These are phyloP conservation scores for Arabidopsis arenosa DNA, from an alignment of 345 rosid species.

Conservation along the genomic window DNA sequence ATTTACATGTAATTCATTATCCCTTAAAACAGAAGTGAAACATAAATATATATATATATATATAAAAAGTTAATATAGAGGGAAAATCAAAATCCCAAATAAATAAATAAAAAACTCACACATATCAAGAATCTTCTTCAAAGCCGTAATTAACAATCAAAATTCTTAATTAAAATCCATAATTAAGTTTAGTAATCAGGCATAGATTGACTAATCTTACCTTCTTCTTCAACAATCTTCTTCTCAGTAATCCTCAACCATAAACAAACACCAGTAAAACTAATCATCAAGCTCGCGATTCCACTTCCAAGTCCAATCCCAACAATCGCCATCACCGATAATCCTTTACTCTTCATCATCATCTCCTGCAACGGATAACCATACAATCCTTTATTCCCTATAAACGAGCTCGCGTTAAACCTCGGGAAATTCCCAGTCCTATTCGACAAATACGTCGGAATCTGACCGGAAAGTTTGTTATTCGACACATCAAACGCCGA, in stretches of 20 bases:
- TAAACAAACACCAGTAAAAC: constrained; percentile 88
- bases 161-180: not conserved
- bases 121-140: not conserved
- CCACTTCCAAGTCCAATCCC: constrained; percentile 98
- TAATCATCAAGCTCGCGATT: constrained; percentile 80
- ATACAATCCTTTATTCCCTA: constrained; percentile 80
- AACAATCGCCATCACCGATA: constrained; percentile 82
- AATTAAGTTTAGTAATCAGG: constrained; percentile 60
- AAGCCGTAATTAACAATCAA: not conserved
- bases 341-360: constrained; percentile 61
- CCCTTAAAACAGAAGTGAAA: constrained; percentile 15
- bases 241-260: constrained; percentile 84
- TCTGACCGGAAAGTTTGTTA: constrained; percentile 77
- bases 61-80: too few relatives aligned
- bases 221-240: constrained; percentile 77
- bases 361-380: constrained; percentile 84
- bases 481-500: constrained; percentile 87
- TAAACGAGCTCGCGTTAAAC: constrained; percentile 80
- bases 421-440: constrained; percentile 70
- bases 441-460: constrained; percentile 74
- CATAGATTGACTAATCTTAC: constrained; percentile 78
- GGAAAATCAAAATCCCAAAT: too few relatives aligned
- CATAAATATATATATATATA: not conserved
- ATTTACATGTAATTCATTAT: not conserved
- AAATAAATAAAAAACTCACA: constrained; percentile 7